Evolutionary conservation across 306 rosid genomes (phyloP), one percentile per base, ranked within the genome.

Genomic region (Vigna reflexopilosa): DNA sequence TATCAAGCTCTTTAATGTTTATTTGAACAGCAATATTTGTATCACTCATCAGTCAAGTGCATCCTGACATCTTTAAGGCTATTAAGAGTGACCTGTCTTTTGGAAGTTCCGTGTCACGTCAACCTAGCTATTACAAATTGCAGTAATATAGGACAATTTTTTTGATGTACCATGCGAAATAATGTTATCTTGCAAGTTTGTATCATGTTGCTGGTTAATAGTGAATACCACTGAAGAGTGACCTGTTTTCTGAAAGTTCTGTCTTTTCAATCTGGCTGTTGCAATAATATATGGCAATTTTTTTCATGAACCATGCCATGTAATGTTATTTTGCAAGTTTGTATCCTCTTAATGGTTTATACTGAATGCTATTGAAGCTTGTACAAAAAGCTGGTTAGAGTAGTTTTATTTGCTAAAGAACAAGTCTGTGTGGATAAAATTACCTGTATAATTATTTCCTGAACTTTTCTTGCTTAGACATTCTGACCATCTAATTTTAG

Each of bases 351-450:
- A 50, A 24, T 48, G 49, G 32, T 38, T 65, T 40, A 20, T 19
- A 12, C 6, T 20, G 54, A 67, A 42, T 22, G 17, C 54, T 67
- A 20, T 44, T 44, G 54, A 42, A 44, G 19, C 34, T 20, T 42
- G 44, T 20, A 66, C 52, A 42, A 20, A 22, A 67, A 83, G 44
- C 34, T 69, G 40, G 63, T 68, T 30, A 65, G 66, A 75, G 74
- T 79, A 52, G 50, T 61, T 48, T 75, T 64, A 16, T 72, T 57
- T 71, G 49, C 80, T 44, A 36, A 51, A 54, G 38, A 83, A 64
- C 59, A 54, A 22, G 45, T 79, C 47, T 71, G 26, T 67, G 64
- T 2, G 4, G 26, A 55, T 51, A 56, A 57, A 55, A 72, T 72
- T 54, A 51, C 67, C 36, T 38, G 42, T 38, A 19, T 72, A 20